Evolutionary conservation across 2,329 filamentous ascomycete species (phyloP).

Genomic region (Colletotrichum godetiae): DNA sequence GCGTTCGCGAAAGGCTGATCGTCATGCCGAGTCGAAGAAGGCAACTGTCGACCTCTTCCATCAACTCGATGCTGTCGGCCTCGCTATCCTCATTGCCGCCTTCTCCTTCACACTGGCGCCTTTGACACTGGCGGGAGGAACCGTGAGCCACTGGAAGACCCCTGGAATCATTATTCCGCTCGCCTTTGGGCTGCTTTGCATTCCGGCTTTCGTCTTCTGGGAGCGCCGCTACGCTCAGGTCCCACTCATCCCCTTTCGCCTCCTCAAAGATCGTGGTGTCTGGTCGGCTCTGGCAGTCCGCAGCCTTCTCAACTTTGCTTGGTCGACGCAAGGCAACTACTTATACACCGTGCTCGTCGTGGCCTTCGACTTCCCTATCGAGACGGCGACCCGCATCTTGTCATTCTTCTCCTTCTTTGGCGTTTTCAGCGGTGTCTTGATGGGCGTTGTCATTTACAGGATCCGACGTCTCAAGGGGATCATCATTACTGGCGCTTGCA

Average conservation of each 20-base stretch:
- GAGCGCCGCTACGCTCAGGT: conserved; percentile 58
- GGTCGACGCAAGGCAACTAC: conserved; percentile 69
- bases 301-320: conserved; percentile 60
- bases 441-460: conserved; percentile 63
- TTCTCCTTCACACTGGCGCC: conserved; percentile 61
- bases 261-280: conserved; percentile 69
- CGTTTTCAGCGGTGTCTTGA: conserved; percentile 63
- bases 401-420: conserved; percentile 66
- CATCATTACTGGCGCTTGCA: conserved; percentile 65
- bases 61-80: conserved; percentile 64
- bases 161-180: conserved; percentile 63
- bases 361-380: conserved; percentile 66
- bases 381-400: conserved; percentile 65
- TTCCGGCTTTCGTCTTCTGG: conserved; percentile 65
- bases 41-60: conserved; percentile 61
- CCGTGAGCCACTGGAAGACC: conserved; percentile 58
- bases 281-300: conserved; percentile 70
- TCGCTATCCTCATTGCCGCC: conserved; percentile 56
- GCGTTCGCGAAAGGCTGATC: conserved; percentile 50
- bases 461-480: conserved; percentile 67
- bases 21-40: conserved; percentile 38
- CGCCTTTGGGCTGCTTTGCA: conserved; percentile 58
- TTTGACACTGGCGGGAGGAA: conserved; percentile 66
- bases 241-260: conserved; percentile 68
- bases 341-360: conserved; percentile 70